Evolutionary conservation across 2,329 filamentous ascomycete genomes (phyloP).

Genomic region (Sporothrix schenckii): DNA sequence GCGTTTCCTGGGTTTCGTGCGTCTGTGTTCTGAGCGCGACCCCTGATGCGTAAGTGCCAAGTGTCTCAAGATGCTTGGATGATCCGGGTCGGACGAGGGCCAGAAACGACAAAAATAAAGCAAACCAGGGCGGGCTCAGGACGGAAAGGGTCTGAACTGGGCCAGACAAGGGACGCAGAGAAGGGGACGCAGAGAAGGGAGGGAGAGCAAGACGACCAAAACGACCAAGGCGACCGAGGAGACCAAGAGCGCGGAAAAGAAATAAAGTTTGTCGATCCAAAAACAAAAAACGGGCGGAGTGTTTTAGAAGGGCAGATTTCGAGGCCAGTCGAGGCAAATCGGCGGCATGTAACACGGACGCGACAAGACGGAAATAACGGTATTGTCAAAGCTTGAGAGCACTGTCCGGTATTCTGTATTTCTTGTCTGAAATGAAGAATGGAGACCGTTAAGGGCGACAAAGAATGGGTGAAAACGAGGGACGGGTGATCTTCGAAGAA

Average conservation of each 20-base stretch:
- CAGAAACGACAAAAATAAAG: constrained; percentile 22
- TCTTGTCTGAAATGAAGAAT: constrained; percentile 22
- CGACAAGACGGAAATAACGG: constrained; percentile 8
- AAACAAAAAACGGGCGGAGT: constrained; percentile 8
- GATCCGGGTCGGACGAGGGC: constrained; percentile 19
- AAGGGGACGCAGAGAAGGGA: constrained; percentile 5
- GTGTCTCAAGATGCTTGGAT: constrained; percentile 23
- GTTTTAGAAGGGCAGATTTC: constrained; percentile 14
- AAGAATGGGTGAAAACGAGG: constrained; percentile 18
- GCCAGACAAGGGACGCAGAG: constrained; percentile 15
- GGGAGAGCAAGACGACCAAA: no score
- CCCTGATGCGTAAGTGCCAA: constrained; percentile 24
- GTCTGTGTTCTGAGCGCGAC: constrained; percentile 18
- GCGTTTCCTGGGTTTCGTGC: constrained; percentile 17
- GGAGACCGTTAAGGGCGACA: background rate
- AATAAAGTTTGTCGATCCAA: constrained; percentile 33
- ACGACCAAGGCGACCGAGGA: background rate
- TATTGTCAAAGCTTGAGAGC: background rate
- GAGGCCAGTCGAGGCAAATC: background rate
- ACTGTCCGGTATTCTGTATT: background rate
- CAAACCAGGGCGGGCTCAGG: background rate
- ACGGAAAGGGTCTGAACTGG: background rate
- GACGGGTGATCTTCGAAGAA: background rate
- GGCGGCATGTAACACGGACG: background rate
- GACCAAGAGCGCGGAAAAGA: constrained; percentile 10